These are phyloP conservation scores for Colletotrichum simmondsii DNA, from an alignment of 2,329 filamentous ascomycete species.

Conservation along the genomic window DNA sequence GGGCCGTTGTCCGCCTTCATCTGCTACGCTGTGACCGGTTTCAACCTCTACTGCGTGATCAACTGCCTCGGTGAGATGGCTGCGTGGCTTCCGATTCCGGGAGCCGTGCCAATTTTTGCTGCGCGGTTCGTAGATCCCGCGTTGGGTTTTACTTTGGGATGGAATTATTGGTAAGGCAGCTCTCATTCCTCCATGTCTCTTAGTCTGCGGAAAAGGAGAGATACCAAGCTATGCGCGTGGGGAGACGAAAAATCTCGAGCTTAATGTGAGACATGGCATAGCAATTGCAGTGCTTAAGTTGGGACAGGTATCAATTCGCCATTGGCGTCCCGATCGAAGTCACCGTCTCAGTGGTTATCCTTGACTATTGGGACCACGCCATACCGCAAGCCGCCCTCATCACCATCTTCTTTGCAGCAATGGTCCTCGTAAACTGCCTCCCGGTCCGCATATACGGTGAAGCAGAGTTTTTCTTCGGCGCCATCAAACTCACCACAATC, in stretches of 20 bases:
- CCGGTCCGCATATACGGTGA: constrained; percentile 62
- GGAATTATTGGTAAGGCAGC: constrained; percentile 57
- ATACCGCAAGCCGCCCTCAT: constrained; percentile 45
- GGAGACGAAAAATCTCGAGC: too few relatives aligned
- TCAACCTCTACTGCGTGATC: constrained; percentile 61
- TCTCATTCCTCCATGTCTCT: too few relatives aligned
- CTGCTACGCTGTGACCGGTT: constrained; percentile 54
- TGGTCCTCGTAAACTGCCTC: constrained; percentile 51
- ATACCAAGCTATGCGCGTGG: too few relatives aligned
- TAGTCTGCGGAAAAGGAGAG: too few relatives aligned
- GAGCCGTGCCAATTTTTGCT: constrained; percentile 62
- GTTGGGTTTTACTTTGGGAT: constrained; percentile 59
- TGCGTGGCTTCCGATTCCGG: constrained; percentile 68
- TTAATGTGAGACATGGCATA: too few relatives aligned
- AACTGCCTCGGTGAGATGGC: constrained; percentile 67
- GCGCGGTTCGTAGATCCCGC: constrained; percentile 59
- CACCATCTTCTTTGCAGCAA: constrained; percentile 49
- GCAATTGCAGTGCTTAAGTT: too few relatives aligned
- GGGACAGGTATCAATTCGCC: constrained; percentile 54
- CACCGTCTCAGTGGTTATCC: constrained; percentile 54
- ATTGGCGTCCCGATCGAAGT: constrained; percentile 61
- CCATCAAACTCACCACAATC: constrained; percentile 61
- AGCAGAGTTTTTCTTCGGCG: constrained; percentile 62
- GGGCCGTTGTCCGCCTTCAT: constrained; percentile 54
- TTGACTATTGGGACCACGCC: constrained; percentile 54